Percentiles rank a stretch among this genome's conserved stretches.
Evolutionary conservation across 192 early-diverging fungal species (phyloP).

Genomic region (Entomortierella lignicola): DNA sequence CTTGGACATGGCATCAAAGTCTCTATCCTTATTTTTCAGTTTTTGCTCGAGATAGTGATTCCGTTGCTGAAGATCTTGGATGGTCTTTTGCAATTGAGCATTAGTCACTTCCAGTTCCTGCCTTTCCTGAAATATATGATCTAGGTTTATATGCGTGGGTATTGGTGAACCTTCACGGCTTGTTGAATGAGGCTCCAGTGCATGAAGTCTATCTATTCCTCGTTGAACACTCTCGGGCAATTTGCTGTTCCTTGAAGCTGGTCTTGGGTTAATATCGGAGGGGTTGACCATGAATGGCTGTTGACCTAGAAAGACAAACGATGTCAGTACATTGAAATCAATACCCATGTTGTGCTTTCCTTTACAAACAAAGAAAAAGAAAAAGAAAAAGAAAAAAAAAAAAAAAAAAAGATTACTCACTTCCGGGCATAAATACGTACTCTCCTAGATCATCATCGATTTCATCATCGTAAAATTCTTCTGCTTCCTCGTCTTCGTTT

Average conservation of each 20-base stretch:
- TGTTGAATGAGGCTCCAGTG: conserved; percentile 4
- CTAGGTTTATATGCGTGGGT: conserved; percentile 16
- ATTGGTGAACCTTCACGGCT: conserved; percentile 41
- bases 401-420: too few relatives aligned
- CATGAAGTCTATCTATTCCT: conserved; percentile 19
- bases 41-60: too few relatives aligned
- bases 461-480: conserved; percentile 2
- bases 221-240: conserved; percentile 23
- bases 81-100: not conserved
- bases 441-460: not conserved
- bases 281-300: conserved; percentile 35
- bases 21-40: too few relatives aligned
- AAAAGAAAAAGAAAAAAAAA: not conserved
- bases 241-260: conserved; percentile 11
- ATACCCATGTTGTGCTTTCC: too few relatives aligned
- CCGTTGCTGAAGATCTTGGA: conserved; percentile 11
- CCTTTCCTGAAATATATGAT: conserved; percentile 1
- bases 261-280: conserved; percentile 10
- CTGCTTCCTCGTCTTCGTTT: not conserved
- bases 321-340: not conserved
- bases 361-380: not conserved
- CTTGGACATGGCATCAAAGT: not conserved
- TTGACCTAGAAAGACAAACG: not conserved
- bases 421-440: not conserved
- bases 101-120: conserved; percentile 2